Percentiles rank a stretch among this genome's conserved stretches.
Conservation (phyloP, 2,329 filamentous ascomycete species). For the Beauveria brongniartii region DNA sequence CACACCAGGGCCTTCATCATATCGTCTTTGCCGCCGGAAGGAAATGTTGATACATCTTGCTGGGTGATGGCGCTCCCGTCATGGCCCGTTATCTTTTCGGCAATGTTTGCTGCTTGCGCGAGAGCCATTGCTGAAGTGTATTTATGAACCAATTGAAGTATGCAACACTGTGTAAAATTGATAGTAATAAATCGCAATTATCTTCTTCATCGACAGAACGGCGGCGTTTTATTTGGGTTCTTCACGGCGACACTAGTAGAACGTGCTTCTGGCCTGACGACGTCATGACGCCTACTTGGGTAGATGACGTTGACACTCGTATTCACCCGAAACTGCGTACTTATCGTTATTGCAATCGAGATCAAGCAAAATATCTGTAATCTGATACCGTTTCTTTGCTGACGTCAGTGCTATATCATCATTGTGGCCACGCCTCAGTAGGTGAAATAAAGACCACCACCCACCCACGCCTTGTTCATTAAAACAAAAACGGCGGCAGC, state of each 20-base stretch:
- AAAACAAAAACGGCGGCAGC: too few relatives aligned
- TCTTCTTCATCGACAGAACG: too few relatives aligned
- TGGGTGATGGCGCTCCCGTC: slow-evolving; percentile 53
- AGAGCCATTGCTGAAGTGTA: slow-evolving; percentile 38
- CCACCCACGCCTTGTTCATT: too few relatives aligned
- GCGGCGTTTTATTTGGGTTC: neutral
- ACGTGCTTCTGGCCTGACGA: neutral
- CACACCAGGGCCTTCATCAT: slow-evolving; percentile 76
- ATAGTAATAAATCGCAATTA: neutral
- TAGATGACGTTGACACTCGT: neutral
- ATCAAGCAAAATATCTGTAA: too few relatives aligned
- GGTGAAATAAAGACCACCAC: too few relatives aligned
- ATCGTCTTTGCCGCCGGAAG: slow-evolving; percentile 49
- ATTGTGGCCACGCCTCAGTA: too few relatives aligned
- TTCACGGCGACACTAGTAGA: neutral
- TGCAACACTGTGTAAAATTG: neutral
- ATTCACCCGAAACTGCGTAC: neutral
- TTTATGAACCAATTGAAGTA: neutral
- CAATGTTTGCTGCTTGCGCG: slow-evolving; percentile 58
- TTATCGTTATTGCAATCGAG: too few relatives aligned
- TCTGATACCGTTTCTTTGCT: too few relatives aligned
- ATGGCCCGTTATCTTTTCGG: slow-evolving; percentile 62
- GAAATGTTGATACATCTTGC: slow-evolving; percentile 53
- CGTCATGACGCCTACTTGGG: neutral
- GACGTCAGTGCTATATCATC: too few relatives aligned